Percentiles rank a stretch among this genome's conserved stretches.
These are phyloP conservation scores for Purshia tridentata DNA, from an alignment of 306 rosid species.

Conservation along the genomic window DNA sequence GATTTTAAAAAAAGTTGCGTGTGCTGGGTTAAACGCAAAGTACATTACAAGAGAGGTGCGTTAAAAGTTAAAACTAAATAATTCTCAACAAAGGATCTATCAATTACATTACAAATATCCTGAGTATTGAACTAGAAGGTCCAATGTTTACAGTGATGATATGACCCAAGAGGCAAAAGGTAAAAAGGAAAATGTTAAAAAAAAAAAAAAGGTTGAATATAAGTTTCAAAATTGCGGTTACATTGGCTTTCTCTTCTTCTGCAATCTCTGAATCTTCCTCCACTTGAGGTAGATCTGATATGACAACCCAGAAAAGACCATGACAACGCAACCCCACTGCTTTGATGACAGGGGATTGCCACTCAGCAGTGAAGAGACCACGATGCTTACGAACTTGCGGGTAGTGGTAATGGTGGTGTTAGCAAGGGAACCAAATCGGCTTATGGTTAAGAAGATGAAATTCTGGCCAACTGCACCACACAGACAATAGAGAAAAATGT, in stretches of 20 bases:
- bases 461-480: constrained; percentile 99
- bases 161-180: constrained; percentile 13
- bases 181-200: neutral
- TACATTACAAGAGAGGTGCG: too few relatives aligned
- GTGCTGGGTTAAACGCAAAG: too few relatives aligned
- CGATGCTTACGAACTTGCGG: constrained; percentile 96
- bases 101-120: constrained; percentile 45
- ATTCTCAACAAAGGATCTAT: constrained; percentile 26
- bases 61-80: neutral
- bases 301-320: constrained; percentile 94
- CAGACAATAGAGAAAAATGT: constrained; percentile 76
- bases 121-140: constrained; percentile 28
- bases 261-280: constrained; percentile 77
- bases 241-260: constrained; percentile 74
- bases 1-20: too few relatives aligned
- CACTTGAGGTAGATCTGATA: constrained; percentile 93
- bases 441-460: constrained; percentile 89
- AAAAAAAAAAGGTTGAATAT: neutral
- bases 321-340: constrained; percentile 88
- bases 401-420: constrained; percentile 97
- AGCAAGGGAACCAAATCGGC: constrained; percentile 89
- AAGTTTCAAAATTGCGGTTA: constrained; percentile 53
- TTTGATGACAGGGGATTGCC: constrained; percentile 88
- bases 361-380: constrained; percentile 83
- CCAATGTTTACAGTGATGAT: constrained; percentile 24